Percentiles rank a stretch among this genome's conserved stretches.
Conservation (phyloP, 768 basidiomycete genomes). For the Lactarius trivialis region DNA sequence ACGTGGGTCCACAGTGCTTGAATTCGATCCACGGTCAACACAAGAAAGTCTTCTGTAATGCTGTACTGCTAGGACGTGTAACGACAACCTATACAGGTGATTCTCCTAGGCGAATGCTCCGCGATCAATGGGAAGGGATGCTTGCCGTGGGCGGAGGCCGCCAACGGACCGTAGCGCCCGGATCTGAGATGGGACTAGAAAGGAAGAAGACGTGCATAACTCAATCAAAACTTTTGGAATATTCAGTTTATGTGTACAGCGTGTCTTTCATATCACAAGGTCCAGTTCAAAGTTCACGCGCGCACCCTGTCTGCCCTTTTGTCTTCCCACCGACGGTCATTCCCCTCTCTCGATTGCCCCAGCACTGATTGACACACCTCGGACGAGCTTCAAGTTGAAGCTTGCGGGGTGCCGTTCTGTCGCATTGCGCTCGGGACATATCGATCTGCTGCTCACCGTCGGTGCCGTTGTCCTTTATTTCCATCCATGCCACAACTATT, state of each 20-base stretch:
- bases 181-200: slow-evolving; percentile 11
- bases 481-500: neutral
- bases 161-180: neutral
- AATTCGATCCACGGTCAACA: neutral
- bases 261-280: neutral
- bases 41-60: neutral
- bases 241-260: neutral
- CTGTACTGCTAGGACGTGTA: neutral
- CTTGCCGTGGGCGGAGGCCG: neutral
- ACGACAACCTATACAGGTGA: neutral
- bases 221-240: neutral
- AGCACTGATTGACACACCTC: too few relatives aligned
- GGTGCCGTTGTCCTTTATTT: neutral
- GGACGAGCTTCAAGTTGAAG: neutral
- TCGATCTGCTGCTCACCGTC: neutral
- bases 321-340: neutral
- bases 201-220: too few relatives aligned
- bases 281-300: neutral
- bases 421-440: neutral
- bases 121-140: neutral
- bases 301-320: neutral
- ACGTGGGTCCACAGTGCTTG: neutral
- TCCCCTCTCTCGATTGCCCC: neutral
- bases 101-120: slow-evolving; percentile 7
- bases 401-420: neutral